Evolutionary conservation across 116 monocot genomes (phyloP), one percentile per base, ranked within the genome.

Genomic region (Thalassia testudinum): DNA sequence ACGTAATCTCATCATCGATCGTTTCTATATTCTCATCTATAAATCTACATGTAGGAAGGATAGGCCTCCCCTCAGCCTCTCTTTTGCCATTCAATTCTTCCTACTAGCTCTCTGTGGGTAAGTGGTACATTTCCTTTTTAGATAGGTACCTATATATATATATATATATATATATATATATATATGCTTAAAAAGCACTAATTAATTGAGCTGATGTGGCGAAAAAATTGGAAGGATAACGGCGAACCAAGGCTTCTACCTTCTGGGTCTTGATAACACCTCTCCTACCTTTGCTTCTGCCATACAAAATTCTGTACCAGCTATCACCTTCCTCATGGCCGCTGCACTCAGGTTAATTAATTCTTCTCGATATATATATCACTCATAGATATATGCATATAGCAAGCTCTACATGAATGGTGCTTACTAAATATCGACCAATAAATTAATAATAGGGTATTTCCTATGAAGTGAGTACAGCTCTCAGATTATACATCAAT

Each of bases 311-410:
- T 87, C 93, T 12, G 93, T 93, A 14, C 93, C 93, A 6, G 93
- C 87, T 62, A 83, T 93, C 59, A 93, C 93, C 49, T 93, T 93
- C 64, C 74, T 79, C 71, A 93, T 93, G 93, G 93, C 93, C 18
- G 87, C 71, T 11, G 71, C 62, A 44, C 78, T 93, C 45, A 72
- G 87, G 87, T 65, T n/a, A n/a, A n/a, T n/a, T n/a, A 63, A 59
- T 34, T 10, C n/a, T n/a, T n/a, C n/a, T n/a, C n/a, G n/a, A n/a
- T n/a, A n/a, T n/a, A 37, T 54, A 14, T 17, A 47, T 47, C 47
- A 47, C n/a, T n/a, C n/a, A n/a, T n/a, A n/a, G n/a, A n/a, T n/a
- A n/a, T n/a, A n/a, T n/a, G n/a, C n/a, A n/a, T n/a, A n/a, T n/a
- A n/a, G n/a, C n/a, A n/a, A n/a, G n/a, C n/a, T n/a, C n/a, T n/a